Conservation (phyloP, 495 filamentous ascomycete genomes). For the Aspergillus baeticus region DNA sequence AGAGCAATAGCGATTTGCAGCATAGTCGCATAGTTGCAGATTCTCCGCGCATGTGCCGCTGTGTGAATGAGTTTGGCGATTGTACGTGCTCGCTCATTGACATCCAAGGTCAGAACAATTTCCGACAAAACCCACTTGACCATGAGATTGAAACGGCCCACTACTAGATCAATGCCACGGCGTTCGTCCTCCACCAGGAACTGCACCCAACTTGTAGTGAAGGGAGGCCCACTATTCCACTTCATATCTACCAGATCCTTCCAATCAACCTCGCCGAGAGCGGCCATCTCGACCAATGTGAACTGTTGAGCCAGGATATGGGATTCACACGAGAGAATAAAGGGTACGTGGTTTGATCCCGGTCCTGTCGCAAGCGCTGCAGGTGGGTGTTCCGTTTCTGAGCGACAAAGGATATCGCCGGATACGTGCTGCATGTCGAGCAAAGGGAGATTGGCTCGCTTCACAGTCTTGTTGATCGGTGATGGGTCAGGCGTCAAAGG, state of each 20-base stretch:
- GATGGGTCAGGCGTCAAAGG: conserved; percentile 54
- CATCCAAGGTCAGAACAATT: conserved; percentile 76
- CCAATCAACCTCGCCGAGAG: conserved; percentile 96
- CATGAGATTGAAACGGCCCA: conserved; percentile 94
- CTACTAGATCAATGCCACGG: conserved; percentile 90
- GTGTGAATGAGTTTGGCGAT: conserved; percentile 93
- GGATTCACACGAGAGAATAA: conserved; percentile 88
- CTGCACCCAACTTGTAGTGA: conserved; percentile 78
- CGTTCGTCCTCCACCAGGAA: conserved; percentile 80
- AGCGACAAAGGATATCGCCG: conserved; percentile 37
- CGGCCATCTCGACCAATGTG: conserved; percentile 94
- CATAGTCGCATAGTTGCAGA: conserved; percentile 96
- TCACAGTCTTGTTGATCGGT: conserved; percentile 30
- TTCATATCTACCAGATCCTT: conserved; percentile 92
- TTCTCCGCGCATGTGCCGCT: conserved; percentile 75
- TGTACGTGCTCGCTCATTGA: conserved; percentile 78
- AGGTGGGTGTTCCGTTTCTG: conserved; percentile 27
- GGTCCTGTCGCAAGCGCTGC: conserved; percentile 10
- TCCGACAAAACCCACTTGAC: conserved; percentile 97
- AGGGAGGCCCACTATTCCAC: conserved; percentile 74
- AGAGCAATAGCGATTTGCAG: conserved; percentile 91
- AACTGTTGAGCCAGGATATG: conserved; percentile 90
- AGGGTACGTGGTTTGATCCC: conserved; percentile 70
- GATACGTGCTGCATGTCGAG: conserved; percentile 36
- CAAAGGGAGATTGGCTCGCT: conserved; percentile 17